These are phyloP conservation scores for Trametes cingulata DNA, from an alignment of 768 basidiomycete genomes.

Conservation along the genomic window DNA sequence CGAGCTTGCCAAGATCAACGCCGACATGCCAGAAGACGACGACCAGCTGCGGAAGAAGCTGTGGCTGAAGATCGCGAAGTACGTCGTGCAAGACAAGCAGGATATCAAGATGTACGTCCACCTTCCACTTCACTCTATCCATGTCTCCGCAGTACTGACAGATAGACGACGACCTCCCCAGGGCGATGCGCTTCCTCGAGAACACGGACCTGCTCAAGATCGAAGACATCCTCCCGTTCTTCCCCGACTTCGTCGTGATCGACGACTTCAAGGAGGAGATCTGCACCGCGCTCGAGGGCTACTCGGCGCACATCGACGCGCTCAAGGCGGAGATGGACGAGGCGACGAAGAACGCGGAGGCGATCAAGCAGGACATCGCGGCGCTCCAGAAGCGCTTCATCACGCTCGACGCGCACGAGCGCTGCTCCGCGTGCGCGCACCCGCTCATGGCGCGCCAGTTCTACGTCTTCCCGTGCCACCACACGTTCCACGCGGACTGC, in stretches of 20 bases:
- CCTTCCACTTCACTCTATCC: not conserved
- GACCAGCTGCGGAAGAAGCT: conserved; percentile 84
- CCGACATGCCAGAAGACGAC: conserved; percentile 91
- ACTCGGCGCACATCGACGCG: conserved; percentile 85
- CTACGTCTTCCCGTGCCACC: conserved; percentile 98
- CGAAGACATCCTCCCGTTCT: conserved; percentile 98
- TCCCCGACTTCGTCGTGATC: conserved; percentile 98
- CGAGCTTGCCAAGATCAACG: conserved; percentile 92
- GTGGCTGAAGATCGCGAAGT: conserved; percentile 98
- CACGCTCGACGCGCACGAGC: conserved; percentile 85
- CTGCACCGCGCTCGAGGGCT: conserved; percentile 91
- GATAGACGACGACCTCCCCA: conserved; percentile 34
- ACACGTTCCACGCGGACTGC: conserved; percentile 97
- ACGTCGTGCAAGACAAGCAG: conserved; percentile 96
- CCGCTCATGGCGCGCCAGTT: conserved; percentile 86
- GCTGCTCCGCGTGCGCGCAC: conserved; percentile 78
- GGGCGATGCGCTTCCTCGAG: conserved; percentile 96
- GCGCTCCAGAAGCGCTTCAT: conserved; percentile 87
- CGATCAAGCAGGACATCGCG: conserved; percentile 89
- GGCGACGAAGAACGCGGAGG: conserved; percentile 87
- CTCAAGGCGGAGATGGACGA: conserved; percentile 97
- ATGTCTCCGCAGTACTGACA: conserved; percentile 3
- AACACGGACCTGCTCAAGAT: conserved; percentile 94
- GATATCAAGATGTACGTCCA: conserved; percentile 92
- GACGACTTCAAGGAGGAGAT: conserved; percentile 99